Conservation (phyloP, 164 flowering plant genomes). For the Euptelea pleiosperma region DNA sequence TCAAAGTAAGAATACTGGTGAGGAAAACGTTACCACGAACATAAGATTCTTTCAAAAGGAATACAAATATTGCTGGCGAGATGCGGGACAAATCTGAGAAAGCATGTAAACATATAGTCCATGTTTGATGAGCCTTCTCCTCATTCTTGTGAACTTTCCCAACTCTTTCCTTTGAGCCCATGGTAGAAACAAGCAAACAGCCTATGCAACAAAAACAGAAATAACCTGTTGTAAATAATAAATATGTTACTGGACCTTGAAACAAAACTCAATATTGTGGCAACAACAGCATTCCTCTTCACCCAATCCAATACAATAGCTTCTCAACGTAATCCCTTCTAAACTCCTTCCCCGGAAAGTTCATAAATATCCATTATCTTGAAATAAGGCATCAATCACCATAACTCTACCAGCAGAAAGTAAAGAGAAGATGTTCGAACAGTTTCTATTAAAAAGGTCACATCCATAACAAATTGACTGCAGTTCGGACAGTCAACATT, state of each 20-base stretch:
- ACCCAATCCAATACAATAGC: neutral
- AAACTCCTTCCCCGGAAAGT: neutral
- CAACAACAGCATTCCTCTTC: neutral
- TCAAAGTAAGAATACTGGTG: neutral
- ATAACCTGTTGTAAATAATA: neutral
- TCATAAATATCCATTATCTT: neutral
- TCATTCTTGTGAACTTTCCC: constrained; percentile 13
- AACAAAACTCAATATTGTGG: neutral
- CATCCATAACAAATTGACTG: too few relatives aligned
- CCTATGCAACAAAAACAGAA: constrained; percentile 18
- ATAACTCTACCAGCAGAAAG: neutral
- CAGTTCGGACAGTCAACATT: too few relatives aligned
- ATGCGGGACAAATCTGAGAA: constrained; percentile 55
- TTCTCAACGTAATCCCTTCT: neutral
- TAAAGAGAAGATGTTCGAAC: neutral
- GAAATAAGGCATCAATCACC: constrained; percentile 2
- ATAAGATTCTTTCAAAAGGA: constrained; percentile 80
- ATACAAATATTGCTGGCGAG: constrained; percentile 72
- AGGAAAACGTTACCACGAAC: constrained; percentile 43
- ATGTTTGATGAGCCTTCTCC: constrained; percentile 16
- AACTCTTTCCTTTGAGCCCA: constrained; percentile 40
- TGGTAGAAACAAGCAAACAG: constrained; percentile 14
- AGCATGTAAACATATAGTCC: constrained; percentile 53
- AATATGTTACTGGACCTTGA: neutral
- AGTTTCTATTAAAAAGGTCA: neutral